A percentile compares a stretch with the other conserved stretches of the same genome.
These are phyloP conservation scores for Melastoma malabathricum DNA, from an alignment of 345 rosid genomes.

Conservation along the genomic window DNA sequence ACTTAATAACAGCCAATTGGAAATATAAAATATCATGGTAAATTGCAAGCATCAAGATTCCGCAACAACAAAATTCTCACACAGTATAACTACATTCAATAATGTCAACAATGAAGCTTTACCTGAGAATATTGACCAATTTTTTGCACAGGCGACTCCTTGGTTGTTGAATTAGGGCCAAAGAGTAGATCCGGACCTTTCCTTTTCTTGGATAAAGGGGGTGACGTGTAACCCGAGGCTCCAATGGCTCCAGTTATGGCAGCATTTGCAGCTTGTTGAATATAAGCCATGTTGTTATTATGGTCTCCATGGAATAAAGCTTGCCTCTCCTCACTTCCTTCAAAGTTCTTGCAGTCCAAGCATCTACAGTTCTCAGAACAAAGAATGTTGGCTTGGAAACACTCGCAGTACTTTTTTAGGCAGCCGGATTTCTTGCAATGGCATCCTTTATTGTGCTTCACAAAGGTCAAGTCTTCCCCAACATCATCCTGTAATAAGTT, in stretches of 20 bases:
- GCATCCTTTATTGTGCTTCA: constrained; percentile 84
- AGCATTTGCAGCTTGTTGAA: constrained; percentile 61
- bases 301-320: constrained; percentile 35
- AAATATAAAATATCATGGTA: too few species aligned
- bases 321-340: constrained; percentile 59
- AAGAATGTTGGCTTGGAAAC: constrained; percentile 66
- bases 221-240: constrained; percentile 42
- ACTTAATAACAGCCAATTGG: too few species aligned
- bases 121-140: constrained; percentile 68
- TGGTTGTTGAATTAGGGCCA: constrained; percentile 14
- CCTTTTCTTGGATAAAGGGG: constrained; percentile 37
- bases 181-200: constrained; percentile 28
- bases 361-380: constrained; percentile 89
- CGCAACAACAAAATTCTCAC: too few species aligned
- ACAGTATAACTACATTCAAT: too few species aligned
- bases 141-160: constrained; percentile 52
- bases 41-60: too few species aligned
- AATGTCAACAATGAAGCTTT: constrained; percentile 8
- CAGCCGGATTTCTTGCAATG: constrained; percentile 83
- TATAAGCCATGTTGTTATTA: constrained; percentile 28
- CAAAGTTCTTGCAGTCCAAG: constrained; percentile 66
- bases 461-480: constrained; percentile 29
- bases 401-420: constrained; percentile 88
- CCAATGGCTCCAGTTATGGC: constrained; percentile 51
- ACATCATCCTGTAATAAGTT: constrained; percentile 40